Evolutionary conservation across 805 yeast genomes (phyloP).

Genomic region (Wickerhamiella australiensis): DNA sequence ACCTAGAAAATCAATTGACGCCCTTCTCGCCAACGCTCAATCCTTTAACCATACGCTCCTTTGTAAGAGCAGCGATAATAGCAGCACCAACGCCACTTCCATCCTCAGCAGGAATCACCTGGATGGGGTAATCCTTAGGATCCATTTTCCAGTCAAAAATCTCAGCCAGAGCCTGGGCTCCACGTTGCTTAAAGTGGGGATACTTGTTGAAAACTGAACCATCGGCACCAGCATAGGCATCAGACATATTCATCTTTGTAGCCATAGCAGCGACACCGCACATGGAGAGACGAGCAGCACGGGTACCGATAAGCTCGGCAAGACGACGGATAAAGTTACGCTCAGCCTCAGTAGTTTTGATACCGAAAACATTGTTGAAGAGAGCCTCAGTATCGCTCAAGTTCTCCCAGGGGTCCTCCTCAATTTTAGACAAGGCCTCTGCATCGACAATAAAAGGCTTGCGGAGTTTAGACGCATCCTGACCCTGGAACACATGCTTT

Average conservation of each 20-base stretch:
- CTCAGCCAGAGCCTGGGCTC: conserved; percentile 77
- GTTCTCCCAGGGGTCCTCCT: conserved; percentile 80
- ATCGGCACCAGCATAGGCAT: conserved; percentile 85
- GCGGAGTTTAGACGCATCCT: conserved; percentile 52
- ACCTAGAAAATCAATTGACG: neutral
- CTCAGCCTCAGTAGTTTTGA: conserved; percentile 62
- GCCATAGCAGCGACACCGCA: conserved; percentile 95
- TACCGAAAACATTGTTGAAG: conserved; percentile 46
- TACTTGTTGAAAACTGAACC: conserved; percentile 92
- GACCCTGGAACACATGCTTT: conserved; percentile 55
- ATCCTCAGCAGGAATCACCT: conserved; percentile 87
- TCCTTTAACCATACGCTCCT: conserved; percentile 61
- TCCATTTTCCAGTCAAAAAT: conserved; percentile 66
- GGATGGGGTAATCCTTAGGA: conserved; percentile 60
- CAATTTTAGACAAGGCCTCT: conserved; percentile 74
- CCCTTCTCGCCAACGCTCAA: conserved; percentile 26
- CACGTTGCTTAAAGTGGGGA: conserved; percentile 83
- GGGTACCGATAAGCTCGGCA: conserved; percentile 78
- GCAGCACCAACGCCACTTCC: conserved; percentile 99
- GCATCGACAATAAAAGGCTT: conserved; percentile 73
- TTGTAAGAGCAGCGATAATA: conserved; percentile 87
- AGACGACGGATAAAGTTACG: conserved; percentile 70
- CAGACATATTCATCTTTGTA: conserved; percentile 60
- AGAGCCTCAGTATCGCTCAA: conserved; percentile 60
- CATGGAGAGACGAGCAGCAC: conserved; percentile 84